Conservation (phyloP, 2,329 filamentous ascomycete genomes). For the Paraphaeosphaeria minitans region DNA sequence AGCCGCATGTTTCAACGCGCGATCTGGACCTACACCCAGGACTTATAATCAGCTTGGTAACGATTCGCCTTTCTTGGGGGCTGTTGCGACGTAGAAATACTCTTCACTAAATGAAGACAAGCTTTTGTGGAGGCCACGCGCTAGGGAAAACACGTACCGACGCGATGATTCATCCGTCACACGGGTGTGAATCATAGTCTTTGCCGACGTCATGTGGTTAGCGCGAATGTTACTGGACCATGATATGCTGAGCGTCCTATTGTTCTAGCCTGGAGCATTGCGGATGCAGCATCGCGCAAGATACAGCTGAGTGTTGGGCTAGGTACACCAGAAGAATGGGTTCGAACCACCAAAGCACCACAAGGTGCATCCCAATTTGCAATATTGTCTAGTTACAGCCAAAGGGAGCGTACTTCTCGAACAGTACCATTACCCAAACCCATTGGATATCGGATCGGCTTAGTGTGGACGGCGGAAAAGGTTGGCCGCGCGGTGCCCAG, state of each 20-base stretch:
- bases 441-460: constrained; percentile 2
- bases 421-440: background rate
- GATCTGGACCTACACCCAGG: background rate
- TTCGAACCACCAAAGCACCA: background rate
- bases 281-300: background rate
- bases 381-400: background rate
- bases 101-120: background rate
- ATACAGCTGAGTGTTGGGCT: background rate
- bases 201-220: background rate
- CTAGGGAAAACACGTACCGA: background rate
- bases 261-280: background rate
- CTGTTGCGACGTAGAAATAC: background rate
- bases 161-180: constrained; percentile 1
- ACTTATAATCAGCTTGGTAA: background rate
- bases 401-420: constrained; percentile 2
- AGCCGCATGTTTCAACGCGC: background rate
- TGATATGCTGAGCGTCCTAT: background rate
- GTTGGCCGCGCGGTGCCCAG: background rate
- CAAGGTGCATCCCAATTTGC: background rate
- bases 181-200: background rate
- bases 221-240: background rate
- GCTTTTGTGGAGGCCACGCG: background rate
- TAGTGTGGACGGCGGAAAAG: background rate
- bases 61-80: background rate
- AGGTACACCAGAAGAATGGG: background rate